Evolutionary conservation across 371 early-diverging fungal genomes (phyloP).

Genomic region (Blyttiomyces sp.): DNA sequence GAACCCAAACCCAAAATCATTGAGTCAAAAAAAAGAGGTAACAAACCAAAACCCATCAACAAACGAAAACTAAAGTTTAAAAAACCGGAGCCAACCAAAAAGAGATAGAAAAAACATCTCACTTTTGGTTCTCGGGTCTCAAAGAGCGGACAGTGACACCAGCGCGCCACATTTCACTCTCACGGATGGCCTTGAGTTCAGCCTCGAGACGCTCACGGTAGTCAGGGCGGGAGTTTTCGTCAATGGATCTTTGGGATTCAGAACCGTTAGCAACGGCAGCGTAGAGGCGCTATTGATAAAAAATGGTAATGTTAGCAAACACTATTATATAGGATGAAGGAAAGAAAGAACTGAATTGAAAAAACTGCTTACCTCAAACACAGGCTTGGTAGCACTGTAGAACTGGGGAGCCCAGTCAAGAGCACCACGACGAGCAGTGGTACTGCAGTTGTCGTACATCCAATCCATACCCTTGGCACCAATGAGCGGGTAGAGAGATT

Average conservation of each 20-base stretch:
- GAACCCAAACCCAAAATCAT: too few species aligned
- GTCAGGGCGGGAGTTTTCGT: slow-evolving; percentile 83
- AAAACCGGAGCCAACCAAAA: not conserved
- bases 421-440: slow-evolving; percentile 87
- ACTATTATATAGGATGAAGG: not conserved
- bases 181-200: slow-evolving; percentile 78
- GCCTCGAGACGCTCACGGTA: slow-evolving; percentile 90
- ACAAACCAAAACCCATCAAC: too few species aligned
- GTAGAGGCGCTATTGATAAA: slow-evolving; percentile 78
- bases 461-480: slow-evolving; percentile 92
- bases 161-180: slow-evolving; percentile 78
- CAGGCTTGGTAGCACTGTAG: slow-evolving; percentile 89
- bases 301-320: too few species aligned
- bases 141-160: slow-evolving; percentile 81
- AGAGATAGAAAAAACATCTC: not conserved
- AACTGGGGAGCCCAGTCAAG: slow-evolving; percentile 96
- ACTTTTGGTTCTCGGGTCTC: slow-evolving; percentile 39
- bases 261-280: slow-evolving; percentile 81
- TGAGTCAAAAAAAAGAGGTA: too few species aligned
- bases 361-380: too few species aligned
- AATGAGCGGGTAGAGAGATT: slow-evolving; percentile 94
- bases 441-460: slow-evolving; percentile 96
- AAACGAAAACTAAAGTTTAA: too few species aligned
- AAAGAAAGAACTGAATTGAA: not conserved
- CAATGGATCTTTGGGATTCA: slow-evolving; percentile 85